Base-by-base conservation (phyloP, 2,329 filamentous ascomycete genomes). In the Ophioceras dolichostomum region DNA sequence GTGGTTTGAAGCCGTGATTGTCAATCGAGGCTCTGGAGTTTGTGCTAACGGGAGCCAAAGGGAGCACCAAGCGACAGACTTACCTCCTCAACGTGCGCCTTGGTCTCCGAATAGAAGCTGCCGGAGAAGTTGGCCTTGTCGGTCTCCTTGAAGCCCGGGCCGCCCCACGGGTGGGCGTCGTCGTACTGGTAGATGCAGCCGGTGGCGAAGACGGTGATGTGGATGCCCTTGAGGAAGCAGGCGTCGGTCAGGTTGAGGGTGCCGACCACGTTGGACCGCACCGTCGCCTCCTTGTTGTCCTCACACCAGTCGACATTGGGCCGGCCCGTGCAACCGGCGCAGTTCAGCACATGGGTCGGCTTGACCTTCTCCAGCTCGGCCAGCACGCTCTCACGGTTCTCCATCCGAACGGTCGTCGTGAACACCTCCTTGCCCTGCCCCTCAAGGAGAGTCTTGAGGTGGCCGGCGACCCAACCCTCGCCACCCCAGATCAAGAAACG, bases 251-350 rank as follows among this genome's bases (percentile, higher is more conserved):
- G 56, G 52, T 76, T 79, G 45, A 79, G 51, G 26, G 75, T 73
- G 38, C 77, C 77, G 33, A 80, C 68, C 39, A 76, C 76, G 49
- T 83, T 83, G 53, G 71, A 78, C 41, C 76, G 67, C 51, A 81
- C 70, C 6, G 77, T 82, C 39, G 72, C 70, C 55, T 77, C 70
- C 58, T 73, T 78, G 61, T 82, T 70, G 50, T 78, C 73, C 59
- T 83, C 78, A 49, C 77, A 81, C 76, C 76, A 80, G 57, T 81
- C 77, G 52, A 80, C 75, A 45, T 81, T 82, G 43, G 76, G 76
- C 18, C 74, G 65, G 35, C 78, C 77, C 3, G 76, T 81, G 51
- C 68, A 74, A 42, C 76, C 77, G 34, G 77, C 77, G 42, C 69
- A 73, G 55, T 80, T 80, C 36, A 82, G 58, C 39, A 81, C 75